Percentiles rank a stretch among this genome's conserved stretches.
Evolutionary conservation across 805 yeast genomes (phyloP).

Genomic region (Nakazawaea wyomingensis): DNA sequence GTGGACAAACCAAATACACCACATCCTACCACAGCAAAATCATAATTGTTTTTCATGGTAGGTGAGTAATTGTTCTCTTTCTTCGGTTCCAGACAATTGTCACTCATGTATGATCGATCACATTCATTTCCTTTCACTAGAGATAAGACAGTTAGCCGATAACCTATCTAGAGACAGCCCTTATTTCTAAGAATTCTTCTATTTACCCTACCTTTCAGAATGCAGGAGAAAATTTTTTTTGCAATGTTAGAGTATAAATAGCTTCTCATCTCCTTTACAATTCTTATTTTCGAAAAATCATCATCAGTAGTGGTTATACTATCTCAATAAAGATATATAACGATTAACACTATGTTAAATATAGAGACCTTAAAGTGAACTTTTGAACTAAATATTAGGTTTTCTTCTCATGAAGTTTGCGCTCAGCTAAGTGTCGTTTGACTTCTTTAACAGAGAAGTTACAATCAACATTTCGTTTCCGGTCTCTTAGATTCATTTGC

Average conservation of each 20-base stretch:
- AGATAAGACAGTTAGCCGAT: neutral
- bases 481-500: constrained; percentile 58
- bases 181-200: neutral
- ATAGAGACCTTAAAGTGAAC: constrained; percentile 37
- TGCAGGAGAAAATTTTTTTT: neutral
- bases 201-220: neutral
- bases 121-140: neutral
- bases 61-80: no score
- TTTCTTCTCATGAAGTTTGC: constrained; percentile 34
- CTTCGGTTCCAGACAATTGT: no score
- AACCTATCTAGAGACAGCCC: neutral
- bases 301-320: constrained; percentile 84
- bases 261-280: constrained; percentile 21
- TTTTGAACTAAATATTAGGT: constrained; percentile 37
- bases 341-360: constrained; percentile 34
- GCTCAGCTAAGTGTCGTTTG: constrained; percentile 68
- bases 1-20: constrained; percentile 32
- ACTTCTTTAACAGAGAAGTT: constrained; percentile 72
- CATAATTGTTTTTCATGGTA: neutral
- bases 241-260: constrained; percentile 24
- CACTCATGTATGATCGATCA: no score
- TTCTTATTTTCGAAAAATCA: constrained; percentile 29
- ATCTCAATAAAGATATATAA: constrained; percentile 57
- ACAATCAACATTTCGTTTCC: constrained; percentile 72
- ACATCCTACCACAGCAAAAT: constrained; percentile 23